Conservation (phyloP, 2,329 filamentous ascomycete genomes). For the Curvularia sp. region DNA sequence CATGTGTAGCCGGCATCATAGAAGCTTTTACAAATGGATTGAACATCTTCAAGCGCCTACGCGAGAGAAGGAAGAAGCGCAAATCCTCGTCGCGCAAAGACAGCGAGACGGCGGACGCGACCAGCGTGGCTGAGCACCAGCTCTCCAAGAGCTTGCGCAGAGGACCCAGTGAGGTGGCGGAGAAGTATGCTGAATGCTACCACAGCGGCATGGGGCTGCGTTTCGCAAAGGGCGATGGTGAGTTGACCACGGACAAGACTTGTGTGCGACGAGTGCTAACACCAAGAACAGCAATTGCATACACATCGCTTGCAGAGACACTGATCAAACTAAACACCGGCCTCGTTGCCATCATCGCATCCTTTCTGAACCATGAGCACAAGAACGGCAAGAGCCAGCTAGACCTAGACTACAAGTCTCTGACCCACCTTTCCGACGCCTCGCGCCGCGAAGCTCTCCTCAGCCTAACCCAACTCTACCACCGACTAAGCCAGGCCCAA, state of each 20-base stretch:
- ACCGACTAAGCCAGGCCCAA: constrained; percentile 50
- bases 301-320: constrained; percentile 56
- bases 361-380: constrained; percentile 52
- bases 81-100: constrained; percentile 37
- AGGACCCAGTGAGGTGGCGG: constrained; percentile 54
- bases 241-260: constrained; percentile 21
- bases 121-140: constrained; percentile 47
- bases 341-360: constrained; percentile 56
- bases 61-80: constrained; percentile 44
- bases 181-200: constrained; percentile 53
- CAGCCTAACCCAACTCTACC: constrained; percentile 52
- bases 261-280: background rate
- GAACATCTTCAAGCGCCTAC: constrained; percentile 55
- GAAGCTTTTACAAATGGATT: constrained; percentile 56
- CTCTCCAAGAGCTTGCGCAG: constrained; percentile 52
- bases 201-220: constrained; percentile 44
- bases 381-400: constrained; percentile 40
- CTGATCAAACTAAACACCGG: constrained; percentile 58
- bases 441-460: constrained; percentile 56
- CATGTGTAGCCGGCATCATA: constrained; percentile 53
- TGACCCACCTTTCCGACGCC: constrained; percentile 56
- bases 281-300: constrained; percentile 51
- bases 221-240: constrained; percentile 57
- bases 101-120: constrained; percentile 24
- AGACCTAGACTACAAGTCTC: constrained; percentile 54